These are phyloP conservation scores for Candida boidinii DNA, from an alignment of 805 yeast species.

Conservation along the genomic window DNA sequence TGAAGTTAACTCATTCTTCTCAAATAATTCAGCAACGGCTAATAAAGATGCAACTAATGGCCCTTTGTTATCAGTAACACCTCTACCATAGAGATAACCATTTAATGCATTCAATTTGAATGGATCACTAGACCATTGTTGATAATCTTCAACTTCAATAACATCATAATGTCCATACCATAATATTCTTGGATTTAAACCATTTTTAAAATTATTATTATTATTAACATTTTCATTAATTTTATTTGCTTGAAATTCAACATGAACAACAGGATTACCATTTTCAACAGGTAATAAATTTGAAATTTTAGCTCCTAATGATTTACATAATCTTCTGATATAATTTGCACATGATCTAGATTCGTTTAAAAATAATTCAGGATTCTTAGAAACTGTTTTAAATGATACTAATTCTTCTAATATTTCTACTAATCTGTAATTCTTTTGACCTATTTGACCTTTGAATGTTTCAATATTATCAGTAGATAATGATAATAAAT, in stretches of 20 bases:
- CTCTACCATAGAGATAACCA: slow-evolving; percentile 86
- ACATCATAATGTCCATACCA: slow-evolving; percentile 98
- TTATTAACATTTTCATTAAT: background rate
- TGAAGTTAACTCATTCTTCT: slow-evolving; percentile 40
- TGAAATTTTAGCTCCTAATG: slow-evolving; percentile 62
- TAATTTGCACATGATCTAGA: slow-evolving; percentile 82
- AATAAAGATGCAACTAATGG: slow-evolving; percentile 82
- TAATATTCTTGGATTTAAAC: slow-evolving; percentile 44
- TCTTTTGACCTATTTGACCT: too few species aligned
- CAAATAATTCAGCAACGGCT: slow-evolving; percentile 69
- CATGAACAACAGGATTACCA: slow-evolving; percentile 83
- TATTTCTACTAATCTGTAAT: slow-evolving; percentile 52
- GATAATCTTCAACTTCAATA: slow-evolving; percentile 58
- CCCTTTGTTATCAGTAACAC: slow-evolving; percentile 92
- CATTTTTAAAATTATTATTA: slow-evolving; percentile 1
- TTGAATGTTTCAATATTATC: too few species aligned
- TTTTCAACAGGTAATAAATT: slow-evolving; percentile 62
- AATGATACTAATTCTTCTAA: slow-evolving; percentile 56
- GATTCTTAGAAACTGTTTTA: slow-evolving; percentile 71
- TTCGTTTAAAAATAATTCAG: slow-evolving; percentile 62
- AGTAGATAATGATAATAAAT: too few species aligned
- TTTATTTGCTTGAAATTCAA: slow-evolving; percentile 49
- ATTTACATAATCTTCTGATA: slow-evolving; percentile 50
- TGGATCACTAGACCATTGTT: slow-evolving; percentile 70
- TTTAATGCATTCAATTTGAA: slow-evolving; percentile 65